phyloP scores from a whole-genome alignment of 202 grass and related monocot genomes.

The Zizania palustris region DNA sequence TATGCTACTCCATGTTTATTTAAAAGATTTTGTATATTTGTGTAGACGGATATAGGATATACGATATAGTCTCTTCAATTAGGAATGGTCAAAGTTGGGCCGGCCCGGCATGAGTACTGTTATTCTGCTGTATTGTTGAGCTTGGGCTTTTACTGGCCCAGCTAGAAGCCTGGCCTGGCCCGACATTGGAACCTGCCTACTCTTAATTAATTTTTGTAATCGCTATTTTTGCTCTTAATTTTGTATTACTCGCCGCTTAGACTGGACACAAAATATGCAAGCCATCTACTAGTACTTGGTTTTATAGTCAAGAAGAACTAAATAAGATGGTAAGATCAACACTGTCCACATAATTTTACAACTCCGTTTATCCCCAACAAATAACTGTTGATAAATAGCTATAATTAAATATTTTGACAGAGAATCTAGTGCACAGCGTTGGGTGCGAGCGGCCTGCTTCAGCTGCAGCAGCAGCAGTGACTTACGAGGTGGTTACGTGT shows the following conservation, averaged over 20 bases:
- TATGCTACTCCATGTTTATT: no score
- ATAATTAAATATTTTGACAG: conserved; percentile 31
- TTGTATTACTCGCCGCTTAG: not conserved
- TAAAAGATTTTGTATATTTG: not conserved
- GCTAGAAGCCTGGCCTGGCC: no score
- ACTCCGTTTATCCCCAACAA: not conserved
- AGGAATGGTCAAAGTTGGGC: no score
- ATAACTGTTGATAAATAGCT: not conserved
- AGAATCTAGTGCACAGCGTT: not conserved
- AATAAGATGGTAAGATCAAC: not conserved
- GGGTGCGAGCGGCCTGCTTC: not conserved
- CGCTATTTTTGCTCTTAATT: not conserved
- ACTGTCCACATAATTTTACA: not conserved
- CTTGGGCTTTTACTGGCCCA: no score
- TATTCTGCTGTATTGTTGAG: no score
- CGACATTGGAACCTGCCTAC: not conserved
- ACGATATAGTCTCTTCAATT: no score
- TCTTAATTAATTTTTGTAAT: not conserved
- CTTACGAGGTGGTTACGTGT: conserved; percentile 18
- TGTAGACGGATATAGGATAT: not conserved
- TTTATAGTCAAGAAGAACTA: not conserved
- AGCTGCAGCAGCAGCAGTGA: not conserved
- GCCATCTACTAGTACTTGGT: not conserved
- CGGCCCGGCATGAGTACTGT: no score
- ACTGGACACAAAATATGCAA: not conserved